A percentile compares a stretch with the other conserved stretches of the same genome.
phyloP scores from a whole-genome alignment of 164 flowering plant genomes.

The Protea cynaroides region DNA sequence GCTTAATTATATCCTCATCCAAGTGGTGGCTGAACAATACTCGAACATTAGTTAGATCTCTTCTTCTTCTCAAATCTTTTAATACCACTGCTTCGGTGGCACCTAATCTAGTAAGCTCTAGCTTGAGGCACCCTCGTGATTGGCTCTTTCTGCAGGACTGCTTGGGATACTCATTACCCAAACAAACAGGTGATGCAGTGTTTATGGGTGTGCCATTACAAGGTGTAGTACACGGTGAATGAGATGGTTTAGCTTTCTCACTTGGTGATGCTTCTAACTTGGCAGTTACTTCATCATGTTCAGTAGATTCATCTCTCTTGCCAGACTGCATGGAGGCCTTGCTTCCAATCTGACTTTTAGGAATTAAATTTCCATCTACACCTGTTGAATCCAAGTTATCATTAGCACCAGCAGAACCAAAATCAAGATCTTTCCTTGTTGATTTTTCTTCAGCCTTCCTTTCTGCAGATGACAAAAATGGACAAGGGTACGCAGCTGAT shows the following conservation, averaged over 20 bases:
- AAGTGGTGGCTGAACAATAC: conserved; percentile 82
- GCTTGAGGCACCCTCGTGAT: conserved; percentile 32
- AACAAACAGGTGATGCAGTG: conserved; percentile 68
- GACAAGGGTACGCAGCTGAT: conserved; percentile 6
- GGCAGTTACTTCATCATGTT: conserved; percentile 15
- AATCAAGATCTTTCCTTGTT: conserved; percentile 2
- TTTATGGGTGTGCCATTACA: conserved; percentile 29
- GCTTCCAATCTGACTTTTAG: neutral
- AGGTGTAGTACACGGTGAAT: conserved; percentile 45
- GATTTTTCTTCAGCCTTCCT: conserved; percentile 9
- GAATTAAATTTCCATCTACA: conserved; percentile 10
- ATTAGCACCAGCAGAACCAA: conserved; percentile 7
- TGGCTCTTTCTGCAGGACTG: conserved; percentile 40
- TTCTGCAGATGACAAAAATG: conserved; percentile 3
- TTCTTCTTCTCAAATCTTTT: conserved; percentile 56
- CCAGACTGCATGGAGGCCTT: conserved; percentile 10
- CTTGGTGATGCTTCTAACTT: conserved; percentile 24
- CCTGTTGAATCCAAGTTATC: conserved; percentile 5
- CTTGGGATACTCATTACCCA: conserved; percentile 52
- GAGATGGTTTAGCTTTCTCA: conserved; percentile 19
- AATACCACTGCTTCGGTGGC: conserved; percentile 13
- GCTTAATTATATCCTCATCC: conserved; percentile 67
- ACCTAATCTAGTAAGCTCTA: conserved; percentile 38
- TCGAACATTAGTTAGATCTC: conserved; percentile 49
- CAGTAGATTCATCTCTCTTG: conserved; percentile 13